Evolutionary conservation across 169 alveolate species (phyloP), one percentile per base, ranked within the genome.

Genomic region (Plasmodium gonderi): DNA sequence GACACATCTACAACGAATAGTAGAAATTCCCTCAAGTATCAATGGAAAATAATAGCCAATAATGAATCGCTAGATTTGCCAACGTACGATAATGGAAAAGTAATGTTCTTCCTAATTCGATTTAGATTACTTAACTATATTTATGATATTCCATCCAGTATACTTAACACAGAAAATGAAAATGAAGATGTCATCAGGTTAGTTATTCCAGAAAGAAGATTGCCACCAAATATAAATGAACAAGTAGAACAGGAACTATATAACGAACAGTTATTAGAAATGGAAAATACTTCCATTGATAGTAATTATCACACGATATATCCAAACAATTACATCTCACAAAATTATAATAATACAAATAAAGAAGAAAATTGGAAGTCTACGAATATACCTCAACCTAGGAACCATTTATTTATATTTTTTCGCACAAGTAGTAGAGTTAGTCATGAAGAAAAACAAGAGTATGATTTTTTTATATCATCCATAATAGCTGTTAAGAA

Each of bases 401-500:
- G 93, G 1, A 87, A 87, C 44, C 87, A 87, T 87, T 76, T 87
- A 33, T 87, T 38, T 44, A 87, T 87, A 0, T 87, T 45, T 60
- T 87, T 87, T 40, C 67, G 93, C 17, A 87, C 93, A 64, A 87
- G 93, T 60, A 87, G 69, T 36, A 42, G 79, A 76, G 44, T 75
- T 17, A 77, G 90, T 75, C 93, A 87, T 87, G 93, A 87, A 40
- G 93, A 87, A 87, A 87, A 87, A 87, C 87, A 87, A 54, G 93
- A 87, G 68, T 76, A 77, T 77, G 93, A 87, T 45, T 87, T 87
- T 45, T 87, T 76, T 67, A 23, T 87, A 23, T 87, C 93, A 38
- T 87, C 93, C 31, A 45, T 87, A n/a, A 54, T 87, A 33, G 87
- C 93, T 87, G 38, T 87, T 76, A 87, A 87, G 79, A 87, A 87